phyloP scores from a whole-genome alignment of 2,329 filamentous ascomycete species.

The Fusarium redolens region DNA sequence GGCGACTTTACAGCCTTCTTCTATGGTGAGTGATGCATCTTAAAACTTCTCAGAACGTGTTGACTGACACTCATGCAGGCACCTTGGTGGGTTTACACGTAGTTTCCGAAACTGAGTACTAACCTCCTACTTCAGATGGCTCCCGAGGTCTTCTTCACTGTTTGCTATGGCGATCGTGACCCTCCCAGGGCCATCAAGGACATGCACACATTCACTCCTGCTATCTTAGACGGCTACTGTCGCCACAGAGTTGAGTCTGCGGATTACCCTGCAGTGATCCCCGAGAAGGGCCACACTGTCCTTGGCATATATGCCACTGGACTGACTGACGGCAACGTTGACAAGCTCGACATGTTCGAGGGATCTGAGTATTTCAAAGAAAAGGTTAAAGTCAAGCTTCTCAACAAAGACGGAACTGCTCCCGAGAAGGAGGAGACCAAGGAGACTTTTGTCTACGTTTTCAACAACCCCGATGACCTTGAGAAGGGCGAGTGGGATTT shows the following conservation, averaged over 20 bases:
- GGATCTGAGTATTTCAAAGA: slow-evolving; percentile 76
- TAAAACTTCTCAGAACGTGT: too few relatives aligned
- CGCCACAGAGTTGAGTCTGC: slow-evolving; percentile 74
- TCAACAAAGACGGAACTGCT: slow-evolving; percentile 54
- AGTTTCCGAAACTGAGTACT: slow-evolving; percentile 1
- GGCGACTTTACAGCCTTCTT: slow-evolving; percentile 64
- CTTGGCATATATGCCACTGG: slow-evolving; percentile 82
- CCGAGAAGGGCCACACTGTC: slow-evolving; percentile 67
- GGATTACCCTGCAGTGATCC: slow-evolving; percentile 85
- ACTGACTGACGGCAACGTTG: slow-evolving; percentile 80
- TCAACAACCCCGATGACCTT: slow-evolving; percentile 61
- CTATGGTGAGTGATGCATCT: slow-evolving; percentile 59
- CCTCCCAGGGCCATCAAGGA: slow-evolving; percentile 62
- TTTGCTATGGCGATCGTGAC: slow-evolving; percentile 73
- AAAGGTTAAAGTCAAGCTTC: slow-evolving; percentile 64
- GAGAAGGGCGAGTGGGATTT: slow-evolving; percentile 90
- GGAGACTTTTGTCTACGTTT: slow-evolving; percentile 74
- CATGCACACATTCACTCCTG: slow-evolving; percentile 75
- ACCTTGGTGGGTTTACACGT: slow-evolving; percentile 48
- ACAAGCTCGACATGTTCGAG: slow-evolving; percentile 84
- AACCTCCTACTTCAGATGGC: slow-evolving; percentile 70
- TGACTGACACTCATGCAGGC: slow-evolving; percentile 36
- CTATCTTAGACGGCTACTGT: slow-evolving; percentile 78
- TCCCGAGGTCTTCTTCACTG: slow-evolving; percentile 85
- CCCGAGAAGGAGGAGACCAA: slow-evolving; percentile 59